Evolutionary conservation across 805 yeast species (phyloP).

Genomic region (Saturnispora gosingensis): DNA sequence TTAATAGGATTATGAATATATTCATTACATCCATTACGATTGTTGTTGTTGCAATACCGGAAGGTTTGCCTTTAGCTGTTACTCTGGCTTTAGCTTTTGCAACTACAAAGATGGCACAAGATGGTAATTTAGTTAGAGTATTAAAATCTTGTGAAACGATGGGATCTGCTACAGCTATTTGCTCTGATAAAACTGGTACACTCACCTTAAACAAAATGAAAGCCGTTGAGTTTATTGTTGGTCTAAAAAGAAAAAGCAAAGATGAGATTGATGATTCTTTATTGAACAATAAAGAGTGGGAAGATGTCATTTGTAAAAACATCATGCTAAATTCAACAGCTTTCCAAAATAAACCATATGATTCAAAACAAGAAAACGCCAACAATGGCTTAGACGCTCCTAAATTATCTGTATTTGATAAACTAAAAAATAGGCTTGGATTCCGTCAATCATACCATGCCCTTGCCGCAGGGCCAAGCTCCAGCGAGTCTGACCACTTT

Average conservation of each 20-base stretch:
- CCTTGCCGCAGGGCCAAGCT: background rate
- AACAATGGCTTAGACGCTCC: background rate
- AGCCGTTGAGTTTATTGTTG: slow-evolving; percentile 70
- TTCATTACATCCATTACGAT: slow-evolving; percentile 86
- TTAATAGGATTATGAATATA: slow-evolving; percentile 73
- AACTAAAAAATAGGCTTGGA: slow-evolving; percentile 1
- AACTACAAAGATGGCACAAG: slow-evolving; percentile 95
- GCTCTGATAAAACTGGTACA: slow-evolving; percentile 97
- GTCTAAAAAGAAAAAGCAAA: slow-evolving; percentile 42
- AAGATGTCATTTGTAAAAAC: slow-evolving; percentile 37
- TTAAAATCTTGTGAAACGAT: slow-evolving; percentile 92
- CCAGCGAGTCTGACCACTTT: background rate
- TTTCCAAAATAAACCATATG: slow-evolving; percentile 47
- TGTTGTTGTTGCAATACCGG: slow-evolving; percentile 98
- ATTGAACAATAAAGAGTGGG: slow-evolving; percentile 14
- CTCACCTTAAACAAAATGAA: slow-evolving; percentile 91
- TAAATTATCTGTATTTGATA: slow-evolving; percentile 2
- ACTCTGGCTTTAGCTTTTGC: slow-evolving; percentile 96
- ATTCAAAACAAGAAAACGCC: slow-evolving; percentile 16
- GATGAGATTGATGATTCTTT: slow-evolving; percentile 27
- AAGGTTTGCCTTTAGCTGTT: slow-evolving; percentile 95
- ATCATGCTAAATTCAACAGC: slow-evolving; percentile 81
- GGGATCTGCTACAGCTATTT: slow-evolving; percentile 97
- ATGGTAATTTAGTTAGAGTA: slow-evolving; percentile 91
- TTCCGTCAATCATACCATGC: background rate